Conservation (phyloP, 345 rosid species). For the Cardamine occulta region DNA sequence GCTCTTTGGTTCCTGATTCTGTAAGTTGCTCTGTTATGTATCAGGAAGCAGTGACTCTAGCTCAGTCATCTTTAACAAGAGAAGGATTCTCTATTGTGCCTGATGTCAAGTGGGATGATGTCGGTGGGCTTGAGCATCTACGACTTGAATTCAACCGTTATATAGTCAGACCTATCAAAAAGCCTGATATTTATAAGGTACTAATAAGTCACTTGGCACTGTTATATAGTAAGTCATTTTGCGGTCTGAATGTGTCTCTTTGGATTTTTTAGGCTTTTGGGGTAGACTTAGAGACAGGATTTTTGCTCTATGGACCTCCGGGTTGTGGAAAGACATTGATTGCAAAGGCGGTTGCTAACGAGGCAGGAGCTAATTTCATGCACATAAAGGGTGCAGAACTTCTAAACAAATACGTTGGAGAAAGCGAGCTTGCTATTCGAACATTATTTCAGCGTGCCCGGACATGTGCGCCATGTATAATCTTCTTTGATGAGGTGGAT, state of each 20-base stretch:
- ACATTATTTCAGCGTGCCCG: constrained; percentile 81
- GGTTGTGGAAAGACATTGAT: constrained; percentile 98
- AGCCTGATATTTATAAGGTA: constrained; percentile 78
- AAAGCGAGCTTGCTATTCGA: constrained; percentile 89
- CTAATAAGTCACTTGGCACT: constrained; percentile 16
- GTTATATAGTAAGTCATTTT: not conserved
- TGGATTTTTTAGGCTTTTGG: constrained; percentile 75
- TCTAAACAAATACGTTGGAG: constrained; percentile 92
- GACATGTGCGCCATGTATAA: constrained; percentile 81
- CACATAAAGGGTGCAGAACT: constrained; percentile 96
- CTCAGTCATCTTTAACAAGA: constrained; percentile 78
- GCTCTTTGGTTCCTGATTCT: constrained; percentile 21
- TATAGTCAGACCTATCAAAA: constrained; percentile 71
- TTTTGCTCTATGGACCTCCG: constrained; percentile 96
- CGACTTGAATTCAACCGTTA: constrained; percentile 72
- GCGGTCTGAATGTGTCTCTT: constrained; percentile 33
- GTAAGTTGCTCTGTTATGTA: not conserved
- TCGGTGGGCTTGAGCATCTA: constrained; percentile 82
- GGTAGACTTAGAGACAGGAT: constrained; percentile 76
- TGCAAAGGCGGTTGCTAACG: constrained; percentile 96
- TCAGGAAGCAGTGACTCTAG: constrained; percentile 74
- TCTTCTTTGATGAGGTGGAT: constrained; percentile 98
- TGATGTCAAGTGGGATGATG: constrained; percentile 89
- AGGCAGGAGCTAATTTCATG: constrained; percentile 96
- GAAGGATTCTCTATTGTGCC: constrained; percentile 92